Conservation (phyloP, 257 asterid genomes). For the Parsonsia alboflavescens region DNA sequence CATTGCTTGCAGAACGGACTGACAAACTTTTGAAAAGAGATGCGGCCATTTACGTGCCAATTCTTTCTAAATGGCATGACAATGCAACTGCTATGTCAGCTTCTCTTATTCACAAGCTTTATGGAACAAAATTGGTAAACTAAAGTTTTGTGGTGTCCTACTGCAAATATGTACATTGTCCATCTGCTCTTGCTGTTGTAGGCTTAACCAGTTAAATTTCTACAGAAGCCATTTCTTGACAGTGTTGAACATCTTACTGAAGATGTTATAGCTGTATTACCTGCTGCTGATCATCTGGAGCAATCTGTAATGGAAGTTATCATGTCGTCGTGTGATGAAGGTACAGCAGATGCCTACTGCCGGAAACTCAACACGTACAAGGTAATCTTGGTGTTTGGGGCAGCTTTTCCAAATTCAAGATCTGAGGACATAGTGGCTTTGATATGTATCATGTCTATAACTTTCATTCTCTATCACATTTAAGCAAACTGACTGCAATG, state of each 20-base stretch:
- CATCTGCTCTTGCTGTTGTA: conserved; percentile 11
- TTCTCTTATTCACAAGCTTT: conserved; percentile 87
- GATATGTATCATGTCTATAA: background rate
- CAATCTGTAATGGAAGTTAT: conserved; percentile 57
- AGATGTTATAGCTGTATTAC: conserved; percentile 87
- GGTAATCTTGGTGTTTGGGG: conserved; percentile 30
- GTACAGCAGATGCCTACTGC: conserved; percentile 62
- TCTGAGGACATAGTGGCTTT: background rate
- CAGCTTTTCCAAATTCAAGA: background rate
- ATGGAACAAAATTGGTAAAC: conserved; percentile 79
- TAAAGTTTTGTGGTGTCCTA: conserved; percentile 1
- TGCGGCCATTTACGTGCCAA: conserved; percentile 59
- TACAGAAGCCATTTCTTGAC: conserved; percentile 88
- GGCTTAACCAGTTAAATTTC: conserved; percentile 25
- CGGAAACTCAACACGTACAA: conserved; percentile 70
- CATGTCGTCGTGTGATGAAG: conserved; percentile 67
- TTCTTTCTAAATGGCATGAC: conserved; percentile 62
- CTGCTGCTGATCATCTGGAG: conserved; percentile 91
- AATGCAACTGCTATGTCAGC: conserved; percentile 79
- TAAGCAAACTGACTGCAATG: background rate
- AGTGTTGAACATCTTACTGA: conserved; percentile 89
- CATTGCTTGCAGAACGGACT: conserved; percentile 81
- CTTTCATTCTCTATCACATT: background rate
- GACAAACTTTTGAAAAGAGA: conserved; percentile 56
- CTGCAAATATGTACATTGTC: conserved; percentile 21